Conservation (phyloP, 495 filamentous ascomycete genomes). For the Hypoxylon perforatum region DNA sequence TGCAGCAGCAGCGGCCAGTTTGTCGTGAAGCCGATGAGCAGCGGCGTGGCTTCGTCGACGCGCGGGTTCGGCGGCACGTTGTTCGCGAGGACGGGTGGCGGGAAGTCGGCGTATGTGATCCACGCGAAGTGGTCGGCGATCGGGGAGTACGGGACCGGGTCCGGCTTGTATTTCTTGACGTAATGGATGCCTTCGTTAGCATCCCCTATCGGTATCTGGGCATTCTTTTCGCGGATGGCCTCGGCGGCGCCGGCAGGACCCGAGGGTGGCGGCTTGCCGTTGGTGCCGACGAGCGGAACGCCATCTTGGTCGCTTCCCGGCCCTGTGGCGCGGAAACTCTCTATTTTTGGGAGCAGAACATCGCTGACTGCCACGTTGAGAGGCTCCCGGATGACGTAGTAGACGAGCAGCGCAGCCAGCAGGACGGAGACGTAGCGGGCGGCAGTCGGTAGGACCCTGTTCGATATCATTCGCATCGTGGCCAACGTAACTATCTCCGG, state of each 20-base stretch:
- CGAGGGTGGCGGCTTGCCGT: slow-evolving; percentile 1
- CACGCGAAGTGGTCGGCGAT: slow-evolving; percentile 45
- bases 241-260: slow-evolving; percentile 27
- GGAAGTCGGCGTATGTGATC: slow-evolving; percentile 31
- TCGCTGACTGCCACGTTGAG: slow-evolving; percentile 30
- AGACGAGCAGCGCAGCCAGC: slow-evolving; percentile 42
- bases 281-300: slow-evolving; percentile 5
- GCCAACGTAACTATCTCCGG: slow-evolving; percentile 41
- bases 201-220: slow-evolving; percentile 28
- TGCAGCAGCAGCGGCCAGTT: slow-evolving; percentile 70
- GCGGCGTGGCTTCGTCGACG: slow-evolving; percentile 58
- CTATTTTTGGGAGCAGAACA: slow-evolving; percentile 20
- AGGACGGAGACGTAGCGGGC: slow-evolving; percentile 42
- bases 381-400: slow-evolving; percentile 43
- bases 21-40: slow-evolving; percentile 69
- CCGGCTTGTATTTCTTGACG: slow-evolving; percentile 45
- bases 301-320: slow-evolving; percentile 13
- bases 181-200: slow-evolving; percentile 12
- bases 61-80: slow-evolving; percentile 53
- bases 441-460: slow-evolving; percentile 41
- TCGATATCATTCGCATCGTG: slow-evolving; percentile 46
- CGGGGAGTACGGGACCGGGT: slow-evolving; percentile 27
- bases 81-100: slow-evolving; percentile 45
- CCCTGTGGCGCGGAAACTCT: neutral
- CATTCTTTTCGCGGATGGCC: slow-evolving; percentile 31